Evolutionary conservation across 805 yeast genomes (phyloP).

Genomic region (Lipomyces sp.): DNA sequence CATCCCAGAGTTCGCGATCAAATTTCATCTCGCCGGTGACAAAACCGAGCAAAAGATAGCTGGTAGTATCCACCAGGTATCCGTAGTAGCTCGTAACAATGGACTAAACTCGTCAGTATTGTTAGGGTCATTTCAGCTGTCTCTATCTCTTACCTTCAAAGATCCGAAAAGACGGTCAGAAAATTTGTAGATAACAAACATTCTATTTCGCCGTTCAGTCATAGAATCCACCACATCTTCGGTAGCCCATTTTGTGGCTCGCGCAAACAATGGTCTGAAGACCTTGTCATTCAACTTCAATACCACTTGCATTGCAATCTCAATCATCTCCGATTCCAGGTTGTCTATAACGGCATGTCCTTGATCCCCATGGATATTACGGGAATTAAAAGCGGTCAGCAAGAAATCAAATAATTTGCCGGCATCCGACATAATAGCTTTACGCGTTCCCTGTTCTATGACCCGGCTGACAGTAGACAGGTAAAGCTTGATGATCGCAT

Average conservation of each 20-base stretch:
- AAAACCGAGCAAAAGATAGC: slow-evolving; percentile 58
- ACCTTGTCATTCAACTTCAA: slow-evolving; percentile 91
- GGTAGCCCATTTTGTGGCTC: slow-evolving; percentile 88
- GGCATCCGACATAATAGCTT: slow-evolving; percentile 30
- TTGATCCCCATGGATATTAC: slow-evolving; percentile 21
- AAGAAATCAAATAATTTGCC: slow-evolving; percentile 26
- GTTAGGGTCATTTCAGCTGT: not conserved
- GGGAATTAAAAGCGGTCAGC: slow-evolving; percentile 46
- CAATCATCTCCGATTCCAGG: slow-evolving; percentile 76
- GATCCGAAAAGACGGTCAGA: slow-evolving; percentile 71
- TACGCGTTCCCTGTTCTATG: slow-evolving; percentile 28
- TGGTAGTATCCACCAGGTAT: slow-evolving; percentile 78
- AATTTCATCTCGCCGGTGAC: slow-evolving; percentile 41
- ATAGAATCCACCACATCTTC: slow-evolving; percentile 73
- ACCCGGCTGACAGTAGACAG: slow-evolving; percentile 44
- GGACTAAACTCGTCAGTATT: slow-evolving; percentile 57
- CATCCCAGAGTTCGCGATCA: slow-evolving; percentile 67
- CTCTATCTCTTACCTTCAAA: slow-evolving; percentile 24
- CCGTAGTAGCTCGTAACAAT: slow-evolving; percentile 88
- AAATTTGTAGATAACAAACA: slow-evolving; percentile 69
- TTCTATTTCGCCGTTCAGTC: slow-evolving; percentile 49
- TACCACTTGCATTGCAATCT: slow-evolving; percentile 74
- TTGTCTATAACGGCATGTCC: slow-evolving; percentile 77
- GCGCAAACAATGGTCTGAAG: slow-evolving; percentile 89
- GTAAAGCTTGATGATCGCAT: slow-evolving; percentile 65